phyloP scores from a whole-genome alignment of 1,284 basidiomycete species.

The Schizopora paradoxa region DNA sequence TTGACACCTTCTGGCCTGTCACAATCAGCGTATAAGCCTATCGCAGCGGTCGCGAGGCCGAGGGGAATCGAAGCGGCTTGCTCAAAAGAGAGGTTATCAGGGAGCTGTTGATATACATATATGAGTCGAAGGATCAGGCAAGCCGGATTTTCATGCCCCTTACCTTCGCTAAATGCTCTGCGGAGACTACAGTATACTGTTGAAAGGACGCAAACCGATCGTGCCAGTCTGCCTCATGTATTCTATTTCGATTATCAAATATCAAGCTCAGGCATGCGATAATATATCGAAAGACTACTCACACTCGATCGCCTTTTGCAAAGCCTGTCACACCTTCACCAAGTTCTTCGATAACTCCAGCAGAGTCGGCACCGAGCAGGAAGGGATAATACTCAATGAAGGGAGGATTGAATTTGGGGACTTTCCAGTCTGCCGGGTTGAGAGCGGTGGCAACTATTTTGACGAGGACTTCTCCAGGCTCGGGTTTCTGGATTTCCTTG shows the following conservation, averaged over 20 bases:
- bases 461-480: not conserved
- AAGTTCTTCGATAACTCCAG: slow-evolving; percentile 28
- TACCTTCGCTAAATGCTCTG: slow-evolving; percentile 23
- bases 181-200: slow-evolving; percentile 22
- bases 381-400: slow-evolving; percentile 9
- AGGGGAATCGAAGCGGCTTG: slow-evolving; percentile 31
- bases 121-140: not conserved
- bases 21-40: slow-evolving; percentile 23
- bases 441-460: slow-evolving; percentile 4
- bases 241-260: slow-evolving; percentile 20
- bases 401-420: slow-evolving; percentile 16
- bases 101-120: slow-evolving; percentile 29
- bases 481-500: slow-evolving; percentile 26
- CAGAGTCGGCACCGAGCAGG: slow-evolving; percentile 32
- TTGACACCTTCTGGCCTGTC: slow-evolving; percentile 3
- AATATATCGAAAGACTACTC: slow-evolving; percentile 1
- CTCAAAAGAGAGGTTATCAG: slow-evolving; percentile 40
- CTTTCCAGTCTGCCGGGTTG: slow-evolving; percentile 18
- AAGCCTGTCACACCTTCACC: slow-evolving; percentile 25
- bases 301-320: slow-evolving; percentile 33
- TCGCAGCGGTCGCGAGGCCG: slow-evolving; percentile 24
- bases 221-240: slow-evolving; percentile 18
- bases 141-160: no score
- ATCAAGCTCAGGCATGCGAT: not conserved
- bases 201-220: slow-evolving; percentile 22